Percentiles rank a stretch among this genome's conserved stretches.
These are phyloP conservation scores for Neonectria faginata DNA, from an alignment of 2,329 filamentous ascomycete genomes.

Conservation along the genomic window DNA sequence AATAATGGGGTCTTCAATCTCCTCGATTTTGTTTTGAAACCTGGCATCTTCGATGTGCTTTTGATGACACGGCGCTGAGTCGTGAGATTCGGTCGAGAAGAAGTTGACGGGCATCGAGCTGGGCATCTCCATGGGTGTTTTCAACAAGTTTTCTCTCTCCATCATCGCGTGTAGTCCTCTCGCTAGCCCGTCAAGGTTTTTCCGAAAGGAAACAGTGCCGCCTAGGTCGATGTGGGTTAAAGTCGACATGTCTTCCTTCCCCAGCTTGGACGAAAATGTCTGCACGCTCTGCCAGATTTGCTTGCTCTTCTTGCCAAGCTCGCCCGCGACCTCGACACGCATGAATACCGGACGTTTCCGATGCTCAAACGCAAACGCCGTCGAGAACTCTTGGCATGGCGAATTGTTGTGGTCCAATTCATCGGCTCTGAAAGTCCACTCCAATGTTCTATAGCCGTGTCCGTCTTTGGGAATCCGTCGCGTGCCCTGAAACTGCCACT, in stretches of 20 bases:
- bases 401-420: conserved; percentile 16
- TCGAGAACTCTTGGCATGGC: conserved; percentile 19
- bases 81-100: background rate
- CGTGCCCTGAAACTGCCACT: conserved; percentile 21
- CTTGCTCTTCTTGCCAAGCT: background rate
- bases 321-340: background rate
- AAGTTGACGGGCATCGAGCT: conserved; percentile 18
- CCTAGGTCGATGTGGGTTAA: background rate
- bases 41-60: too few relatives aligned
- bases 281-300: background rate
- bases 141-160: conserved; percentile 17
- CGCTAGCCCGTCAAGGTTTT: background rate
- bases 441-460: conserved; percentile 17
- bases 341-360: background rate
- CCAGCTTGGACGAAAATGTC: background rate
- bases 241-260: background rate
- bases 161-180: conserved; percentile 6
- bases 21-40: background rate
- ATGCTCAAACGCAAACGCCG: conserved; percentile 29
- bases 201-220: background rate
- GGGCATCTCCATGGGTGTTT: conserved; percentile 19
- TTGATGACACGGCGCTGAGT: too few relatives aligned
- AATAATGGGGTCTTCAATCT: background rate
- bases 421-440: conserved; percentile 24
- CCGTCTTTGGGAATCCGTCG: conserved; percentile 16